Base-by-base conservation (phyloP, 257 asterid species). In the Nicotiana paniculata region DNA sequence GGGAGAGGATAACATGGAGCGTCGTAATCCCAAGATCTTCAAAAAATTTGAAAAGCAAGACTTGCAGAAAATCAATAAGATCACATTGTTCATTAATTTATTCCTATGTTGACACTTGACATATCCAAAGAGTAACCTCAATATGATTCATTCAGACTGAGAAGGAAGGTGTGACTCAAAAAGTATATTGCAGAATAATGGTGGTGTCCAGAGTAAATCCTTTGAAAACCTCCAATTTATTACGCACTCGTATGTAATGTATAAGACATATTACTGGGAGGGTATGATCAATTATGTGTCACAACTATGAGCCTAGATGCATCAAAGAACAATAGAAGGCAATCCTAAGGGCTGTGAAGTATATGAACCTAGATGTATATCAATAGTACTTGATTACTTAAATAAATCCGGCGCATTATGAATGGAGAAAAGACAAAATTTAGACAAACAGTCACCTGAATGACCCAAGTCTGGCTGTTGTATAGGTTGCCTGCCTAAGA, bases 391-490 rank as follows among this genome's bases (percentile, higher is more conserved):
- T 51, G 46, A 75, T 51, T 51, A 13, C 5, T 11, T 48, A 3
- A 48, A 15, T 12, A 24, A 13, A 0, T 10, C 24, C 0, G 4
- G 15, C 8, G 6, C 62, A 26, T 48, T 48, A 24, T 74, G 43
- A 24, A 1, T 0, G 46, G 7, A 15, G 46, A 28, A 15, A 51
- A 51, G 80, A 51, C 1, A 51, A 26, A 77, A 67, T 26, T 4
- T 28, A 61, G 11, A 62, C 39, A 63, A 57, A 37, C 15, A 86
- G 90, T 88, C 83, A 95, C 98, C 78, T 93, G 84, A 93, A 93
- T 43, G 98, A 86, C 77, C 98, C 98, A 84, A 95, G 99, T 15
- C 99, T 92, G 26, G 99, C 99, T 57, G 99, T 95, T 82, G 99
- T 95, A 72, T 95, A 95, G 9, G 99, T 95, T 78, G 99, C 99